phyloP scores from a whole-genome alignment of 2,329 filamentous ascomycete genomes.

The Colletotrichum salicis region DNA sequence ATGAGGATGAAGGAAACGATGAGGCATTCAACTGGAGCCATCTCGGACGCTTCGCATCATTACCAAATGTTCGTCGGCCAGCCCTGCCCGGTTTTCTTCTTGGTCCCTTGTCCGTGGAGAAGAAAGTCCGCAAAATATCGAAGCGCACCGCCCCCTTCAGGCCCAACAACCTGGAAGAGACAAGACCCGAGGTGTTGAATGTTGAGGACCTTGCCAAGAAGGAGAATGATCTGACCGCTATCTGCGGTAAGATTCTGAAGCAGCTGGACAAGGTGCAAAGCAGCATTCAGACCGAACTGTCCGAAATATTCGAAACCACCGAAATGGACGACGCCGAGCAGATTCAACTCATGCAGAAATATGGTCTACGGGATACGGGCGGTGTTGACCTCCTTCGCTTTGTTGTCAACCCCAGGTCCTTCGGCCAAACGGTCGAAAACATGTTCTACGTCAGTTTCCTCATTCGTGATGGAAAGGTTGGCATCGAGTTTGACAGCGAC shows the following conservation, averaged over 20 bases:
- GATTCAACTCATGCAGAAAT: slow-evolving; percentile 68
- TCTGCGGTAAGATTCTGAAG: slow-evolving; percentile 80
- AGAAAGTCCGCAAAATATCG: slow-evolving; percentile 76
- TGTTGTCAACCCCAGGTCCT: slow-evolving; percentile 88
- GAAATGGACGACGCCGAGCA: slow-evolving; percentile 59
- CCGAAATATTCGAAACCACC: slow-evolving; percentile 48
- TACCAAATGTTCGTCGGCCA: slow-evolving; percentile 78
- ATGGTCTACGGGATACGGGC: slow-evolving; percentile 73
- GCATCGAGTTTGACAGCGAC: slow-evolving; percentile 77
- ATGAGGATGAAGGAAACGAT: slow-evolving; percentile 75
- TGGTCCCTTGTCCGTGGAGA: slow-evolving; percentile 89
- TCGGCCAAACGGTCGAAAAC: slow-evolving; percentile 95
- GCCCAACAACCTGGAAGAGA: slow-evolving; percentile 74
- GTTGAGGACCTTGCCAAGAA: slow-evolving; percentile 80
- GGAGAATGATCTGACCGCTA: slow-evolving; percentile 80
- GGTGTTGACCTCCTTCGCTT: slow-evolving; percentile 87
- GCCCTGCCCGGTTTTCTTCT: slow-evolving; percentile 85
- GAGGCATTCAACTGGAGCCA: slow-evolving; percentile 88
- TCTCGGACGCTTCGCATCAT: slow-evolving; percentile 80
- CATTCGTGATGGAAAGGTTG: slow-evolving; percentile 84
- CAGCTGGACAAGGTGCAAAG: slow-evolving; percentile 64
- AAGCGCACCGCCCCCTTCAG: slow-evolving; percentile 78
- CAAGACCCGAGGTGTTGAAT: slow-evolving; percentile 80
- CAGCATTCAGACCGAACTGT: slow-evolving; percentile 58
- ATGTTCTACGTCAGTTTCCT: slow-evolving; percentile 97